Base-by-base conservation (phyloP, 768 basidiomycete species). In the Mycena pura region DNA sequence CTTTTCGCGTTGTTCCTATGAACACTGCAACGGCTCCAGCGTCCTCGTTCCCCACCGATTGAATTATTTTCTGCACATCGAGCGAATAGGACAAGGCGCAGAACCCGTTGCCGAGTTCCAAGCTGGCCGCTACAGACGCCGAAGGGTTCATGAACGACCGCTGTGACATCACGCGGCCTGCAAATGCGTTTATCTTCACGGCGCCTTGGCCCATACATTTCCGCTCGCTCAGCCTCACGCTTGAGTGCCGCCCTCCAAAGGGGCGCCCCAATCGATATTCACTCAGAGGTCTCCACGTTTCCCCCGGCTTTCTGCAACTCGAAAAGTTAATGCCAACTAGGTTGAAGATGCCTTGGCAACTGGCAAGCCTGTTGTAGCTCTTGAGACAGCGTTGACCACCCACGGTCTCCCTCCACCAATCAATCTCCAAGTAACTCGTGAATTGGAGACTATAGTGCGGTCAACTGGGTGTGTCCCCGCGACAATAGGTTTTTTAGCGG, bases 311-410 rank as follows among this genome's bases (percentile, higher is more conserved):
- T 28, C 17, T 36, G 17, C 34, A 36, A 17, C 34, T 13, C 50
- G 22, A 28, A 27, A 40, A 2, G 4, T n/a, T n/a, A n/a, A 17
- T 39, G 21, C 22, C 25, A 13, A 40, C 7, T 19, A 54, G 52
- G 89, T 98, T 29, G 78, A 89, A 63, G 84, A 95, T 55, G 95
- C 96, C 4, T 80, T 96, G 21, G 78, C 81, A 5, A 76, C 80
- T 39, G 77, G 81, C 10, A 79, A 77, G 62, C 87, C 95, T 19
- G 80, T 98, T 43, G 94, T 98, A 11, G 95, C 96, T 13, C 85
- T 99, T 11, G 96, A 99, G 73, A 93, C 91, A 2, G 89, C 96
- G 1, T 85, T 99, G 52, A 87, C 97, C 60, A 95, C 95, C 1
- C 94, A 98, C 79, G 96, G 95, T 19, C 86, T 96, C 77, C 93